phyloP scores from a whole-genome alignment of 345 rosid species.

The Toxicodendron radicans region DNA sequence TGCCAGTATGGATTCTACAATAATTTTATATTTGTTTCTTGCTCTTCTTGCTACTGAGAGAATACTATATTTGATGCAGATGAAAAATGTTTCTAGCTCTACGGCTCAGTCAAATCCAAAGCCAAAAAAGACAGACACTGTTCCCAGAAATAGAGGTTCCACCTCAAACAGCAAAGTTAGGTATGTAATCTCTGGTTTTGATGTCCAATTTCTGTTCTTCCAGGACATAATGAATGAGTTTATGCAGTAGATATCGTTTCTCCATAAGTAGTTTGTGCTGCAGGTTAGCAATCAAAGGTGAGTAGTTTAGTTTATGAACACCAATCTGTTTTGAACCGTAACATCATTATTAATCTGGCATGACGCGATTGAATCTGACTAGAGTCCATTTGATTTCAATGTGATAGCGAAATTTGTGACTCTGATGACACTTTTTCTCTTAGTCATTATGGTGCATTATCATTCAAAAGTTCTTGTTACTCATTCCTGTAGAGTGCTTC shows the following conservation, averaged over 20 bases:
- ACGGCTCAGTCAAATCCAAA: constrained; percentile 41
- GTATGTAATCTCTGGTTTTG: constrained; percentile 31
- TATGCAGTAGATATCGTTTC: background rate
- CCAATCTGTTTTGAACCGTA: too few species aligned
- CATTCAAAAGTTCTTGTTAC: background rate
- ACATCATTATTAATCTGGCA: background rate
- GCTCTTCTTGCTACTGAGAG: background rate
- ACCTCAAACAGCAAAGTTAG: constrained; percentile 56
- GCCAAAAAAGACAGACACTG: constrained; percentile 47
- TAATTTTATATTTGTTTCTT: background rate
- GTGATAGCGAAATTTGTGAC: background rate
- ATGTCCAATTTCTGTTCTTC: constrained; percentile 2
- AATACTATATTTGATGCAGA: constrained; percentile 30
- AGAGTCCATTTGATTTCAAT: background rate
- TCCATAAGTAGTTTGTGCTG: background rate
- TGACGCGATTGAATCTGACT: background rate
- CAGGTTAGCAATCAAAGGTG: background rate
- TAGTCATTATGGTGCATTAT: background rate
- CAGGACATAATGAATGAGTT: background rate
- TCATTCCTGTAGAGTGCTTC: background rate
- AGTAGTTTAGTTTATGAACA: background rate
- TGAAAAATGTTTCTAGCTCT: constrained; percentile 30
- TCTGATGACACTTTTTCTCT: background rate
- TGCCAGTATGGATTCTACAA: constrained; percentile 34
- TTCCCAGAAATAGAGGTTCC: constrained; percentile 52